These are phyloP conservation scores for Podila minutissima DNA, from an alignment of 192 early-diverging fungal genomes.

Conservation along the genomic window DNA sequence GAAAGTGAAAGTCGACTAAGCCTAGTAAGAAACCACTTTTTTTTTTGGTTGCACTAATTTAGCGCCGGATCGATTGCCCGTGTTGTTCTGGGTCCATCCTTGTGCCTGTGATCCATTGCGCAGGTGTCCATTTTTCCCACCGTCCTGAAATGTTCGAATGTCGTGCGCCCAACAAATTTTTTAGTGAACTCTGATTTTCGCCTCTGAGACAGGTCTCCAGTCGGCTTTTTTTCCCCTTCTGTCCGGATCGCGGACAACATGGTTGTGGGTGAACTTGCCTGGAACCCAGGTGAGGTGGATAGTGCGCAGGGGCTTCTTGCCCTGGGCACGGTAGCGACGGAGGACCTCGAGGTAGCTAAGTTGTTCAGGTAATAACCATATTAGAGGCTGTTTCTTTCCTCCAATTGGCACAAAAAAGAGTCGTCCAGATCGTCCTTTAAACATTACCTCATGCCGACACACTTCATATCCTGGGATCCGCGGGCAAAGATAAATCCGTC, in stretches of 20 bases:
- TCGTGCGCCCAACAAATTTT: no score
- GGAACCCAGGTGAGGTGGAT: slow-evolving; percentile 84
- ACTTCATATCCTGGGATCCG: slow-evolving; percentile 93
- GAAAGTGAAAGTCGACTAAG: no score
- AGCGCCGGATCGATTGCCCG: no score
- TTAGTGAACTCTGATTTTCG: no score
- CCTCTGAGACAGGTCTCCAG: no score
- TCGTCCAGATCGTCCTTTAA: no score
- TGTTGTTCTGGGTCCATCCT: no score
- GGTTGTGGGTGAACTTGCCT: slow-evolving; percentile 43
- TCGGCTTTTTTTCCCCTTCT: neutral
- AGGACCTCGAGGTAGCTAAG: slow-evolving; percentile 84
- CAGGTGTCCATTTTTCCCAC: no score
- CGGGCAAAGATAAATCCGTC: slow-evolving; percentile 82
- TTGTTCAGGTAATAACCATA: neutral
- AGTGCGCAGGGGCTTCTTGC: slow-evolving; percentile 68
- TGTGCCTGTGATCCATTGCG: no score
- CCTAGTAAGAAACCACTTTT: no score
- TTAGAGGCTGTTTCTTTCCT: neutral
- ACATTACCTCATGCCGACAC: slow-evolving; percentile 71
- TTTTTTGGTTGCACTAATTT: no score
- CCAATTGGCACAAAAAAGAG: neutral
- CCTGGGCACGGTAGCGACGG: slow-evolving; percentile 64
- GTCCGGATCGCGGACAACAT: neutral
- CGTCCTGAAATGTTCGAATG: no score